phyloP scores from a whole-genome alignment of 148 eudicot genomes.

The Amaranthus hypochondriacus region DNA sequence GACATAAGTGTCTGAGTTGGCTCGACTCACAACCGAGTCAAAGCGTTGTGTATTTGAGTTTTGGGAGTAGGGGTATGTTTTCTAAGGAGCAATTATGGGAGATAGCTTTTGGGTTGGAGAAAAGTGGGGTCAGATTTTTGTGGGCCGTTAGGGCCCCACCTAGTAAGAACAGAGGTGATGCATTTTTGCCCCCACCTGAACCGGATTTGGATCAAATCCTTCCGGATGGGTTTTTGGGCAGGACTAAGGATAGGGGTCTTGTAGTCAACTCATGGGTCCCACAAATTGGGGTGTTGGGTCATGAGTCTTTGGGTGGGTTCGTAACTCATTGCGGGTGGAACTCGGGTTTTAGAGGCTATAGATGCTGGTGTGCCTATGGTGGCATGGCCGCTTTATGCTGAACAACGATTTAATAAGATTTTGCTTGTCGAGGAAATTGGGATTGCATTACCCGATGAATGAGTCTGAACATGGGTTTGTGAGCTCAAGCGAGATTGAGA shows the following conservation, averaged over 20 bases:
- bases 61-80: not conserved
- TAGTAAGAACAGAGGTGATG: not conserved
- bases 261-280: slow-evolving; percentile 49
- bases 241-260: slow-evolving; percentile 36
- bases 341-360: slow-evolving; percentile 42
- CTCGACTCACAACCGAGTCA: slow-evolving; percentile 26
- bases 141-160: slow-evolving; percentile 9
- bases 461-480: slow-evolving; percentile 37
- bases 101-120: slow-evolving; percentile 10
- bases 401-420: slow-evolving; percentile 40
- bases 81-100: slow-evolving; percentile 2
- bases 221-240: slow-evolving; percentile 39
- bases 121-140: slow-evolving; percentile 10
- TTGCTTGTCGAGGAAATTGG: slow-evolving; percentile 38
- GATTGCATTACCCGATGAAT: slow-evolving; percentile 30
- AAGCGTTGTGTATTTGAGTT: slow-evolving; percentile 13
- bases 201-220: slow-evolving; percentile 28
- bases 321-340: slow-evolving; percentile 64
- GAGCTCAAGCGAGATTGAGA: slow-evolving; percentile 34
- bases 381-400: slow-evolving; percentile 54
- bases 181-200: slow-evolving; percentile 25
- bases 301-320: slow-evolving; percentile 45
- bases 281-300: slow-evolving; percentile 32
- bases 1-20: slow-evolving; percentile 36
- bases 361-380: slow-evolving; percentile 46